phyloP scores from a whole-genome alignment of 371 early-diverging fungal genomes.

The Blakeslea trispora region DNA sequence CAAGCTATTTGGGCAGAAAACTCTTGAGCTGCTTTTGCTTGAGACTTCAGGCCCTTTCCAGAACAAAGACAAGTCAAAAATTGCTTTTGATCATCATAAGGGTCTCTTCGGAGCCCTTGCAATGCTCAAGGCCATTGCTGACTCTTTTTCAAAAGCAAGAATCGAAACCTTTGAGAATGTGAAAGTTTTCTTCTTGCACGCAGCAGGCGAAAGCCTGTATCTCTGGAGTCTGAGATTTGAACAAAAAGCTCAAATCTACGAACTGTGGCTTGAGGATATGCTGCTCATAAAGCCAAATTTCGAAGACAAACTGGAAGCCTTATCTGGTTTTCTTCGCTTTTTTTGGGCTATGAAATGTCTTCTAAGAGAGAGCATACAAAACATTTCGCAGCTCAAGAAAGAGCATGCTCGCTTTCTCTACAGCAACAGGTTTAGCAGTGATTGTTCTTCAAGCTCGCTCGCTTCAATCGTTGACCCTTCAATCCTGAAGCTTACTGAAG shows the following conservation, averaged over 20 bases:
- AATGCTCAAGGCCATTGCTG: constrained; percentile 21
- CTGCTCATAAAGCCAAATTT: constrained; percentile 18
- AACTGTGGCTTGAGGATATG: constrained; percentile 21
- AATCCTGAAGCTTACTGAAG: constrained; percentile 16
- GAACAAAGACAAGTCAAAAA: constrained; percentile 9
- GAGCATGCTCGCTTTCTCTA: constrained; percentile 14
- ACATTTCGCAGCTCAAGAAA: constrained; percentile 17
- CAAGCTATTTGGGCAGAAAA: constrained; percentile 6
- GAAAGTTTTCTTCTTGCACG: constrained; percentile 17
- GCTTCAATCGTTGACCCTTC: constrained; percentile 17
- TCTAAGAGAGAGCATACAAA: constrained; percentile 12
- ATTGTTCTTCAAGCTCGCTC: constrained; percentile 8
- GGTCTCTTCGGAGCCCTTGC: constrained; percentile 15
- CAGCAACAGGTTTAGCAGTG: constrained; percentile 9
- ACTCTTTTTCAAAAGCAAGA: constrained; percentile 11
- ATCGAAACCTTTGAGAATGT: constrained; percentile 4
- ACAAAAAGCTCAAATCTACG: constrained; percentile 14
- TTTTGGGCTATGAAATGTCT: constrained; percentile 20
- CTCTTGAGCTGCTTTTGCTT: constrained; percentile 10
- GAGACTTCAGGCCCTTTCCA: constrained; percentile 17
- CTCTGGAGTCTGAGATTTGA: constrained; percentile 20
- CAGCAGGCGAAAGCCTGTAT: constrained; percentile 17
- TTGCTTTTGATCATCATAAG: constrained; percentile 21
- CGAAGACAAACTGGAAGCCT: constrained; percentile 13
- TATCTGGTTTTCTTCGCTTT: constrained; percentile 17